Evolutionary conservation across 164 flowering plant genomes (phyloP), one percentile per base, ranked within the genome.

Genomic region (Pachysandra terminalis): DNA sequence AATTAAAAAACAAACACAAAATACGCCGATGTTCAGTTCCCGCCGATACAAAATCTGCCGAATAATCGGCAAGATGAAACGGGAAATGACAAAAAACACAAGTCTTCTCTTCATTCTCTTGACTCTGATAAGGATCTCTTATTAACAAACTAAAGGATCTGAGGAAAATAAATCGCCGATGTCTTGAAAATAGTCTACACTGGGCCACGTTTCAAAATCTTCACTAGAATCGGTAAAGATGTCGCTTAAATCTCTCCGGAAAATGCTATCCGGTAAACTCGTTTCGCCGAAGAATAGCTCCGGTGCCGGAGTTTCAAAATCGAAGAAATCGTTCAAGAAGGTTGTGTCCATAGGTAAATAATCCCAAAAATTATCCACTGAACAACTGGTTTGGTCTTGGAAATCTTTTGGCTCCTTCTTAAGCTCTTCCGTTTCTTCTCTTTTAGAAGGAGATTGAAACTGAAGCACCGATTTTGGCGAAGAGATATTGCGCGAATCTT

Each of bases 401-500:
- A 79, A 13, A 49, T 67, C 69, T 48, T 60, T 52, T 15, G 68
- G 63, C 24, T n/a, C n/a, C n/a, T 69, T 61, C 56, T 64, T 49
- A 25, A 4, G 23, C 21, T 14, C 35, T 25, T 59, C 32, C 5
- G 63, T 12, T 19, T 73, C 35, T 35, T 61, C 80, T 24, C 75
- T 78, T 5, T 24, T 61, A 10, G 73, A 58, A 9, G 61, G 57
- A 0, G 79, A 69, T 16, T 68, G 65, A 62, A 78, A 85, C 25
- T 78, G 73, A 26, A 90, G 81, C 12, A 92, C 96, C 2, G 96
- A 90, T 1, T 83, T 88, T 4, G 97, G 93, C 1, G 97, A 91
- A 0, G 79, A 72, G 16, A 83, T 74, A 58, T 75, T 73, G 51
- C 48, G 77, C 24, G 84, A 80, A 71, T 86, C 96, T 10, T 82